Percentiles rank a stretch among this genome's conserved stretches.
phyloP scores from a whole-genome alignment of 345 rosid species.

The Trapa incisa region DNA sequence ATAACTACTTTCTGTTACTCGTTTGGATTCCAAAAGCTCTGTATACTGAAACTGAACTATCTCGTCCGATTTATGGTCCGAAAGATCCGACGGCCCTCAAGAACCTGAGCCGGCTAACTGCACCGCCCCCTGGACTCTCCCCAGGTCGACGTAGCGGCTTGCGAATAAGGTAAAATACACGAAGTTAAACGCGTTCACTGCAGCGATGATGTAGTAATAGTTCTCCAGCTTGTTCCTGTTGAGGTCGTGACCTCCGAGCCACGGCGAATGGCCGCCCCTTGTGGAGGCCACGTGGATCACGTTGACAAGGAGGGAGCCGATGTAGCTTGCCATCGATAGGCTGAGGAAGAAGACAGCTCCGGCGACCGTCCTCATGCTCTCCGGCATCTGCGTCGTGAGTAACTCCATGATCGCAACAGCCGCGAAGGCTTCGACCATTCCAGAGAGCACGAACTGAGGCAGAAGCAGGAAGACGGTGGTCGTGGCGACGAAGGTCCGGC shows the following conservation, averaged over 20 bases:
- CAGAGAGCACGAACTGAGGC: slow-evolving; percentile 57
- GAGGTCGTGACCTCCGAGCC: slow-evolving; percentile 58
- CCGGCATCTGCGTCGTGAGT: slow-evolving; percentile 53
- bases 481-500: slow-evolving; percentile 32
- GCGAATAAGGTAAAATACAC: slow-evolving; percentile 37
- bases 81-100: neutral
- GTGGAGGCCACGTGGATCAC: slow-evolving; percentile 16
- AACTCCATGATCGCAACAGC: slow-evolving; percentile 62
- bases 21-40: too few relatives aligned
- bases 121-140: neutral
- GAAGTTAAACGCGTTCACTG: slow-evolving; percentile 27
- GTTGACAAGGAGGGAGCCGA: slow-evolving; percentile 34
- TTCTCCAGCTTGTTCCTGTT: slow-evolving; percentile 39
- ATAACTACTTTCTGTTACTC: too few relatives aligned
- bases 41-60: too few relatives aligned
- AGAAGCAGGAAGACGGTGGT: slow-evolving; percentile 25
- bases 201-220: slow-evolving; percentile 38
- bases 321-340: slow-evolving; percentile 39
- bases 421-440: slow-evolving; percentile 58
- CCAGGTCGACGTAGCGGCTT: slow-evolving; percentile 15
- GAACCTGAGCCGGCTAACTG: slow-evolving; percentile 2
- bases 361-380: slow-evolving; percentile 58
- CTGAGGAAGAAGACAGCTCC: slow-evolving; percentile 65
- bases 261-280: slow-evolving; percentile 20
- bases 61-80: neutral